A percentile compares a stretch with the other conserved stretches of the same genome.
Evolutionary conservation across 2,329 filamentous ascomycete genomes (phyloP).

Genomic region (Trichoderma simmonsii): DNA sequence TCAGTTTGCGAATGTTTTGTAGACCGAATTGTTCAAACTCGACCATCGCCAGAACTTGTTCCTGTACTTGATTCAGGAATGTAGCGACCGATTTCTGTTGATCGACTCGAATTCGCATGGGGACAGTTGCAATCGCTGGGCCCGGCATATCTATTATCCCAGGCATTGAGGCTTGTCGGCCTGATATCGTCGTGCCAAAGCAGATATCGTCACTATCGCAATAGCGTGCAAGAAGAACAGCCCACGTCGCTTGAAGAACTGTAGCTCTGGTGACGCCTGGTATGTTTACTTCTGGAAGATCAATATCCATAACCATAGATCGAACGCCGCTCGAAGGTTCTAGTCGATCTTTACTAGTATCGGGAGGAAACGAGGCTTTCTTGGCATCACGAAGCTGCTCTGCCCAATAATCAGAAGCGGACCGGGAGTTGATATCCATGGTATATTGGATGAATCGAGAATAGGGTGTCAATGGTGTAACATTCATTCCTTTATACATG

Average conservation of each 20-base stretch:
- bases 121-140: constrained; percentile 17
- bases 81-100: not conserved
- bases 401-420: not conserved
- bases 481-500: not conserved
- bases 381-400: not conserved
- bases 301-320: not conserved
- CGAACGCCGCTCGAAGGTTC: not conserved
- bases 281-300: not conserved
- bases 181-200: constrained; percentile 23
- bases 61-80: constrained; percentile 17
- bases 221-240: constrained; percentile 37
- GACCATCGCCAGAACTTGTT: constrained; percentile 19
- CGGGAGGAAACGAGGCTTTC: constrained; percentile 4
- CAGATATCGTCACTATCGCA: constrained; percentile 27
- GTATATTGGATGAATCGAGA: constrained; percentile 12
- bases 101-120: not conserved
- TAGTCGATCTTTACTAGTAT: not conserved
- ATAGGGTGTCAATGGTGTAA: not conserved
- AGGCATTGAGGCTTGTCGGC: constrained; percentile 21
- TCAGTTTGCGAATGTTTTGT: constrained; percentile 23
- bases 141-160: constrained; percentile 22
- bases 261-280: constrained; percentile 22
- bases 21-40: constrained; percentile 24
- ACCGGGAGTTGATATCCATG: not conserved
- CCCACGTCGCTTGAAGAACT: constrained; percentile 28